phyloP scores from a whole-genome alignment of 2,329 filamentous ascomycete species.

The Dothistroma septosporum region DNA sequence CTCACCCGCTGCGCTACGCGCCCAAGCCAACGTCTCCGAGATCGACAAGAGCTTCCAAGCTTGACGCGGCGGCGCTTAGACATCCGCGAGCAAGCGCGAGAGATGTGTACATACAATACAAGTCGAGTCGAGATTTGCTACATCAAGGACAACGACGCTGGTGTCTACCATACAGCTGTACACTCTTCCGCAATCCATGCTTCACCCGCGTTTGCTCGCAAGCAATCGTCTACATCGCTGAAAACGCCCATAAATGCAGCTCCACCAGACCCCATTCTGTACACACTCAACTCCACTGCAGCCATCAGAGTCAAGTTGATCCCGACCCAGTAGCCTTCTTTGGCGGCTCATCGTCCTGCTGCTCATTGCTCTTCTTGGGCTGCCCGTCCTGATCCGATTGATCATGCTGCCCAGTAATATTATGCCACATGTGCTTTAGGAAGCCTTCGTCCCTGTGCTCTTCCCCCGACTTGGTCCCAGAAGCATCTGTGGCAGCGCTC shows the following conservation, averaged over 20 bases:
- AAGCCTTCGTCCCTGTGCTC: slow-evolving; percentile 81
- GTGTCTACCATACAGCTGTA: slow-evolving; percentile 8
- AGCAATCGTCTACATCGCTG: slow-evolving; percentile 1
- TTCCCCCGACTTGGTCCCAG: slow-evolving; percentile 27
- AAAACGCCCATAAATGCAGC: slow-evolving; percentile 10
- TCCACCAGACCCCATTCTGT: slow-evolving; percentile 1
- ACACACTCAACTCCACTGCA: slow-evolving; percentile 6
- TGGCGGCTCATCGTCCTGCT: slow-evolving; percentile 30
- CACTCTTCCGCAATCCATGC: too few relatives aligned
- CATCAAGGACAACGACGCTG: slow-evolving; percentile 7
- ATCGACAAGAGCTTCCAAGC: neutral
- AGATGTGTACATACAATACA: neutral
- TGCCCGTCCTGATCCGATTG: slow-evolving; percentile 19
- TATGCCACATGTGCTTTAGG: slow-evolving; percentile 89
- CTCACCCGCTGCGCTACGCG: neutral
- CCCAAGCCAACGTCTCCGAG: neutral
- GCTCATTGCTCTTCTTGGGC: slow-evolving; percentile 15
- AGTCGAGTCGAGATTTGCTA: slow-evolving; percentile 12
- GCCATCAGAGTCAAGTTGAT: slow-evolving; percentile 16
- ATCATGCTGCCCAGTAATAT: slow-evolving; percentile 68
- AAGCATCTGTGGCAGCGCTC: slow-evolving; percentile 41
- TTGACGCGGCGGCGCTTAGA: slow-evolving; percentile 3
- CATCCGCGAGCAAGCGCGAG: neutral
- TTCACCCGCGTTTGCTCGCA: slow-evolving; percentile 2
- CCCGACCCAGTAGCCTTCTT: slow-evolving; percentile 38